Base-by-base conservation (phyloP, 352 stramenopile genomes). In the Phytophthora pisi region DNA sequence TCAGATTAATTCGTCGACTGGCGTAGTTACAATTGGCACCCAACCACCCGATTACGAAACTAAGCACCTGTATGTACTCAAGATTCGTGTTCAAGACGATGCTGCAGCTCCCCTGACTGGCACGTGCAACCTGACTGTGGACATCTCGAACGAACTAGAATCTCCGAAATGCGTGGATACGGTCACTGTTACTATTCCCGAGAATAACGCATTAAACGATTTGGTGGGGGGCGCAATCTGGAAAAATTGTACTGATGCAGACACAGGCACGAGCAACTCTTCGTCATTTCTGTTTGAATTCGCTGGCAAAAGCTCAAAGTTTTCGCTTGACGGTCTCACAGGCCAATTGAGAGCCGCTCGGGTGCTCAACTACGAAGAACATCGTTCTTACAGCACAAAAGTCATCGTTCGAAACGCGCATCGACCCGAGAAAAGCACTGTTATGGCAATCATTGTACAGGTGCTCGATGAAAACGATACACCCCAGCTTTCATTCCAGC, bases 41-140 rank as follows among this genome's bases (percentile, higher is more conserved):
- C 84, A 74, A 28, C 64, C 62, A 23, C 82, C 79, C 0, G 79
- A 90, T 54, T 90, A 68, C 34, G 81, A 90, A 63, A 70, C 61
- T 13, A 70, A 66, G 4, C 71, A 58, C 4, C 30, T 50, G 15
- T 82, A 81, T 47, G 82, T 26, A 4, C 59, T 90, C 6, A 62
- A 61, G 4, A 68, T 88, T 57, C 59, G 74, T 45, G 75, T 88
- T 18, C 71, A 75, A 60, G 81, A 90, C 24, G 64, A 90, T 55
- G 70, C 77, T 30, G 69, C 65, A 15, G 57, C 72, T 15, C 75
- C 77, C 5, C 57, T 88, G 0, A 36, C 56, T 20, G 63, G 70
- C 0, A 31, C 68, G 10, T 90, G 79, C 52, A 79, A 49, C 5
- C 56, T 82, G 1, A 42, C 24, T 24, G 68, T 90, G 10, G 58